Evolutionary conservation across 805 yeast species (phyloP).

Genomic region (Pichia eremophila): DNA sequence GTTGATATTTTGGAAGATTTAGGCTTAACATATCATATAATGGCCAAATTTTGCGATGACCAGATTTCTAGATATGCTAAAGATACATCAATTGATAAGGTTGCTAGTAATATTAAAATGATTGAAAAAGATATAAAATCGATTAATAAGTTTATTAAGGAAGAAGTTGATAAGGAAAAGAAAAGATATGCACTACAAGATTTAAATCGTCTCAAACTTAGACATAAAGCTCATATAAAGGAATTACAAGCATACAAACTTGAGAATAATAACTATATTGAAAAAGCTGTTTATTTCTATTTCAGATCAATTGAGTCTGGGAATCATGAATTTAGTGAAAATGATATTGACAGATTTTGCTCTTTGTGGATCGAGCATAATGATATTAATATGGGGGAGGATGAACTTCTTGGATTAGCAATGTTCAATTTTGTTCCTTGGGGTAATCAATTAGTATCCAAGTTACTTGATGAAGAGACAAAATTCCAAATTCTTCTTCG

Average conservation of each 20-base stretch:
- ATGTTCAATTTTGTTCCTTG: constrained; percentile 62
- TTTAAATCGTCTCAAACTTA: constrained; percentile 38
- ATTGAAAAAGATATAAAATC: constrained; percentile 42
- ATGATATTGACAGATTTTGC: constrained; percentile 66
- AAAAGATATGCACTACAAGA: constrained; percentile 45
- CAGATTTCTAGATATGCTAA: constrained; percentile 42
- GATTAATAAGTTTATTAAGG: constrained; percentile 33
- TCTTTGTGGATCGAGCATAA: constrained; percentile 70
- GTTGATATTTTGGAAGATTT: constrained; percentile 9
- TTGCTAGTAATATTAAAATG: constrained; percentile 19
- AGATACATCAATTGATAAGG: constrained; percentile 35
- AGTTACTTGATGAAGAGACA: constrained; percentile 41
- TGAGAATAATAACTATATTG: constrained; percentile 30
- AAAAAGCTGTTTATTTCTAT: constrained; percentile 50
- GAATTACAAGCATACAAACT: constrained; percentile 32
- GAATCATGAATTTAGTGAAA: constrained; percentile 35
- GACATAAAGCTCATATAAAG: constrained; percentile 39
- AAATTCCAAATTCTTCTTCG: constrained; percentile 49
- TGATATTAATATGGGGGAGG: constrained; percentile 23
- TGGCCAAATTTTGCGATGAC: constrained; percentile 67
- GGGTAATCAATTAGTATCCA: constrained; percentile 73
- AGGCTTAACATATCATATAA: constrained; percentile 43
- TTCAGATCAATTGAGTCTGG: constrained; percentile 39
- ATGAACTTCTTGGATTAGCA: constrained; percentile 37
- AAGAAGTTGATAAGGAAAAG: constrained; percentile 31